phyloP scores from a whole-genome alignment of 2,329 filamentous ascomycete genomes.

The Knoxdaviesia proteae region DNA sequence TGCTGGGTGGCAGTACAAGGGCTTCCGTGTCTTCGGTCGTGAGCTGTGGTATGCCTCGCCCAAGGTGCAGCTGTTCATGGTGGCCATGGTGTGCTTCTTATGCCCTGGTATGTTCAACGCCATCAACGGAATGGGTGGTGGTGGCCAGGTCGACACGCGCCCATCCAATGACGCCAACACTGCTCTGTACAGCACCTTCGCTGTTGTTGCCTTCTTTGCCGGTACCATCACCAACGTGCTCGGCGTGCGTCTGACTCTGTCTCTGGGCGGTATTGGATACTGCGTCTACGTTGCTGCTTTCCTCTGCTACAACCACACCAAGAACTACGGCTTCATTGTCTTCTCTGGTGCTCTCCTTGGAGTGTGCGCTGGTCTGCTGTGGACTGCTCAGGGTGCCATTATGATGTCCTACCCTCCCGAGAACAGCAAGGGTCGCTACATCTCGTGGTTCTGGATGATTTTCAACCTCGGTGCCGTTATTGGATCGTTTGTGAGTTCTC shows the following conservation, averaged over 20 bases:
- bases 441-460: slow-evolving; percentile 85
- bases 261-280: slow-evolving; percentile 58
- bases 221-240: slow-evolving; percentile 61
- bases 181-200: slow-evolving; percentile 53
- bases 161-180: slow-evolving; percentile 45
- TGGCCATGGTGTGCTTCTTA: slow-evolving; percentile 33
- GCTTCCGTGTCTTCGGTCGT: slow-evolving; percentile 28
- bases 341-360: slow-evolving; percentile 61
- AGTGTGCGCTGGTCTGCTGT: slow-evolving; percentile 59
- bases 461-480: slow-evolving; percentile 87
- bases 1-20: slow-evolving; percentile 47
- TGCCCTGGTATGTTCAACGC: slow-evolving; percentile 59
- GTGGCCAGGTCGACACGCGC: slow-evolving; percentile 32
- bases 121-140: slow-evolving; percentile 42
- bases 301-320: slow-evolving; percentile 47
- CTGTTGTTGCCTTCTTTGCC: slow-evolving; percentile 46
- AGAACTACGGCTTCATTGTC: slow-evolving; percentile 49
- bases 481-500: slow-evolving; percentile 36
- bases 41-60: slow-evolving; percentile 55
- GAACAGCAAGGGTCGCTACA: slow-evolving; percentile 66
- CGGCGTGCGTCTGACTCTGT: slow-evolving; percentile 46
- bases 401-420: slow-evolving; percentile 84
- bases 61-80: slow-evolving; percentile 48
- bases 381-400: slow-evolving; percentile 66
- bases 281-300: slow-evolving; percentile 53